Percentiles rank a stretch among this genome's conserved stretches.
Conservation (phyloP, 306 rosid species). For the Gleditsia sinensis region DNA sequence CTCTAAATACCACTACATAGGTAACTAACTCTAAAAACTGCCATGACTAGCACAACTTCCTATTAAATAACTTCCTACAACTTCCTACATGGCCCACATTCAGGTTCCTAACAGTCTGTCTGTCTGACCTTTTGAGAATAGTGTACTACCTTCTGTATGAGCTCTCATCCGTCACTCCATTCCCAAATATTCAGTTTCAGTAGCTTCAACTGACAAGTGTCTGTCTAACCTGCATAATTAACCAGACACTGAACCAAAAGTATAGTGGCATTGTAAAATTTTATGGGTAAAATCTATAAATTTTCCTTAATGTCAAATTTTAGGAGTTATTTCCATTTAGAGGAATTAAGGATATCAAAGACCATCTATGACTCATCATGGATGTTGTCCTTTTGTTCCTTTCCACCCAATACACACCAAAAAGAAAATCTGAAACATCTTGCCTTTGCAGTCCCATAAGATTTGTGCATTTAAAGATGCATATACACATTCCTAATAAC, state of each 20-base stretch:
- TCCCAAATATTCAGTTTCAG: background rate
- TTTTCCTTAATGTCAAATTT: constrained; percentile 4
- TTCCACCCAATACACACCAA: background rate
- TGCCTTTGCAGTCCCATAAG: background rate
- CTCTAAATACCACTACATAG: too few relatives aligned
- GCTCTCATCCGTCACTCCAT: background rate
- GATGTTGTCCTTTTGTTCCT: background rate
- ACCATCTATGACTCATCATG: background rate
- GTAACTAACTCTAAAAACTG: too few relatives aligned
- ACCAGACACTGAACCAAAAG: background rate
- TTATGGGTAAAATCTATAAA: background rate
- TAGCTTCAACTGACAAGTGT: background rate
- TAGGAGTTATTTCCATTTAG: background rate
- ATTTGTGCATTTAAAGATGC: background rate
- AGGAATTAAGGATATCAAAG: background rate
- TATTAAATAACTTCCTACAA: too few relatives aligned
- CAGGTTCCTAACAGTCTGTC: too few relatives aligned
- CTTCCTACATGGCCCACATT: too few relatives aligned
- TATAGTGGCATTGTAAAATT: background rate
- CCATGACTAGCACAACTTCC: too few relatives aligned
- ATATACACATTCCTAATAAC: constrained; percentile 8
- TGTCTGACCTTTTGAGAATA: constrained; percentile 2
- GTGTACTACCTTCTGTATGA: background rate
- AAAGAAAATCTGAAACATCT: background rate
- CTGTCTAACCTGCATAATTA: background rate